Conservation (phyloP, 2,329 filamentous ascomycete genomes). For the Orbilia quercus region DNA sequence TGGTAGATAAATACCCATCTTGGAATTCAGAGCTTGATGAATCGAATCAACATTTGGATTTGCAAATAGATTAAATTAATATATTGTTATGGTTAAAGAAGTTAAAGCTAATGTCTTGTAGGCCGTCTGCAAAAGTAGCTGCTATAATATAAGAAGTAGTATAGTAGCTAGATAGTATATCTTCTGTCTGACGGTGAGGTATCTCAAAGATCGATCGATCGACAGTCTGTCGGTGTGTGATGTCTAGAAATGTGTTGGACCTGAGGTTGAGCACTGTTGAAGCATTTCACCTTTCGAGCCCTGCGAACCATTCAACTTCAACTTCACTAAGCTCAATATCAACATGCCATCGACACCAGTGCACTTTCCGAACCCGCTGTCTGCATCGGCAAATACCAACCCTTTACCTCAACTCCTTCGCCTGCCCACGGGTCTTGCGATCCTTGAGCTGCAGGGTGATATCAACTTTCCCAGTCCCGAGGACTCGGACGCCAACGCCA, state of each 20-base stretch:
- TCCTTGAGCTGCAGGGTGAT: slow-evolving; percentile 91
- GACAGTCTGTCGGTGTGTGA: slow-evolving; percentile 49
- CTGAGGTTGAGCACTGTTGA: not conserved
- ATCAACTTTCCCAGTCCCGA: slow-evolving; percentile 75
- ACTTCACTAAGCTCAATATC: not conserved
- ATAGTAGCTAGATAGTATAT: too few relatives aligned
- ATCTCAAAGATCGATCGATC: too few relatives aligned
- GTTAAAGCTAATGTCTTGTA: too few relatives aligned
- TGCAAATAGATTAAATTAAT: too few relatives aligned
- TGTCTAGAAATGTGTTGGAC: slow-evolving; percentile 19
- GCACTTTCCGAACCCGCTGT: slow-evolving; percentile 24
- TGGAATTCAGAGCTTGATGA: too few relatives aligned
- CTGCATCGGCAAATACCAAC: slow-evolving; percentile 61
- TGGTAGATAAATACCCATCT: too few relatives aligned
- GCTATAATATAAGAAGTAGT: too few relatives aligned
- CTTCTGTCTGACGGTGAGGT: too few relatives aligned
- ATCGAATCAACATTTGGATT: too few relatives aligned
- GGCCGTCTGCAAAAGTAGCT: too few relatives aligned
- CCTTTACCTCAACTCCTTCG: slow-evolving; percentile 84
- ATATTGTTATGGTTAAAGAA: too few relatives aligned
- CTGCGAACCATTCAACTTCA: not conserved
- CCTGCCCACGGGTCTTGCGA: slow-evolving; percentile 86
- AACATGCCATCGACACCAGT: slow-evolving; percentile 44
- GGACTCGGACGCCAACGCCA: slow-evolving; percentile 41
- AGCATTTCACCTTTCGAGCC: too few relatives aligned